These are phyloP conservation scores for Daldinia sp. DNA, from an alignment of 2,329 filamentous ascomycete genomes.

Conservation along the genomic window DNA sequence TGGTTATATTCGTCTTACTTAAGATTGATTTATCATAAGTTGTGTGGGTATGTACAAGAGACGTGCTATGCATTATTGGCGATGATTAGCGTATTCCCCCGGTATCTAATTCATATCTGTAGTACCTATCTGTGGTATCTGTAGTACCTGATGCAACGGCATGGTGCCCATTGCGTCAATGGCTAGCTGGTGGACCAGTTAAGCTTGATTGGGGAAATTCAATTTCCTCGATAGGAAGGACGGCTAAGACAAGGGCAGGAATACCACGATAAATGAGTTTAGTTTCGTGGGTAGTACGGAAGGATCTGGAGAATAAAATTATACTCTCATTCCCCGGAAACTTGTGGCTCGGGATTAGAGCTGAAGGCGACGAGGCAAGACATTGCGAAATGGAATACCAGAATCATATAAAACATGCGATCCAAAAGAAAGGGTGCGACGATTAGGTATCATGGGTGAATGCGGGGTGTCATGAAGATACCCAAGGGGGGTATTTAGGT, in stretches of 20 bases:
- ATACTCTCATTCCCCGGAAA: neutral
- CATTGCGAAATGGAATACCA: neutral
- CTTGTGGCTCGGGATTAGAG: neutral
- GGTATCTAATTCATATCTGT: neutral
- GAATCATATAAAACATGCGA: neutral
- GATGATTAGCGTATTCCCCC: neutral
- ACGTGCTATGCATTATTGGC: neutral
- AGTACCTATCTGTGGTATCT: too few species aligned
- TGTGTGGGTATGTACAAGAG: too few species aligned
- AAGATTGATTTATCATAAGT: too few species aligned
- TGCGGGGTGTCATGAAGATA: neutral
- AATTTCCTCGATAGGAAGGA: conserved; percentile 30
- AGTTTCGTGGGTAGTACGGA: conserved; percentile 4
- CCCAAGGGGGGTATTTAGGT: neutral
- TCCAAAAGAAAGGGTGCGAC: neutral
- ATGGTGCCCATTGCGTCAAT: conserved; percentile 27
- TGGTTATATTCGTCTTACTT: too few species aligned
- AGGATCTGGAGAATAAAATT: conserved; percentile 23
- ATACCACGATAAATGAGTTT: neutral
- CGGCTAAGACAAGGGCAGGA: neutral
- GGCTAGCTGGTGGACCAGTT: conserved; percentile 17
- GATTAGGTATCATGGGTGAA: neutral
- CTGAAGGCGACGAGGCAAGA: conserved; percentile 5
- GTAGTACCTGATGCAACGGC: conserved; percentile 19
- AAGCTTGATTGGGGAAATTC: conserved; percentile 8